Conservation (phyloP, 73 alveolate genomes). For the Uronychia binucleata region DNA sequence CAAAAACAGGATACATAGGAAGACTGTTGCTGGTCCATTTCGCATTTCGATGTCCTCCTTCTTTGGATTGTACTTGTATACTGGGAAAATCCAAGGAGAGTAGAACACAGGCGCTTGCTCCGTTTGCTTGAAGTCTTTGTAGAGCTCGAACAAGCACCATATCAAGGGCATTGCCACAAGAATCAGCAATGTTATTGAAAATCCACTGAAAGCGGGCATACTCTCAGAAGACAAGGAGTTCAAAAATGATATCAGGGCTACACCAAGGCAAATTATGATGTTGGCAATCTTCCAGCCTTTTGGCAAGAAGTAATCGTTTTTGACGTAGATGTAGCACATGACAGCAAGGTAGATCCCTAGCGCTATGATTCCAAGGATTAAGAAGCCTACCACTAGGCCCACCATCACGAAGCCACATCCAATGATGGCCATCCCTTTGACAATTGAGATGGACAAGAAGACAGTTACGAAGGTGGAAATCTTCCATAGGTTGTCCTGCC, state of each 20-base stretch:
- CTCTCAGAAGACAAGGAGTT: constrained; percentile 25
- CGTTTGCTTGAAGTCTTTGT: constrained; percentile 25
- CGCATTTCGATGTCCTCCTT: constrained; percentile 51
- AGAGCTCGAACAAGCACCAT: constrained; percentile 28
- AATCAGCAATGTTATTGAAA: constrained; percentile 48
- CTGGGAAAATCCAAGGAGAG: constrained; percentile 83
- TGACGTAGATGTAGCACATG: constrained; percentile 16
- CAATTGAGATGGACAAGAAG: neutral
- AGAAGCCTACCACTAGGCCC: constrained; percentile 39
- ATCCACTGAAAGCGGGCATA: constrained; percentile 51
- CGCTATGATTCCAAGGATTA: constrained; percentile 18
- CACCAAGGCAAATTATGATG: constrained; percentile 2
- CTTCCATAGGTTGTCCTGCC: constrained; percentile 57
- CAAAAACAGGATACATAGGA: constrained; percentile 17
- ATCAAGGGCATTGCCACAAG: constrained; percentile 27
- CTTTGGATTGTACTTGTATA: constrained; percentile 65
- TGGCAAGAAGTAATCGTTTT: constrained; percentile 35
- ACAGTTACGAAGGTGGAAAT: constrained; percentile 20
- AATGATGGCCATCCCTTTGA: constrained; percentile 43
- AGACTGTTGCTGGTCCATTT: constrained; percentile 36
- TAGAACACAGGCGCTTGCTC: constrained; percentile 65
- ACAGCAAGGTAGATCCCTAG: constrained; percentile 20
- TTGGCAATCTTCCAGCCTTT: constrained; percentile 31
- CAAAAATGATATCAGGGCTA: constrained; percentile 39
- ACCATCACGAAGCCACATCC: constrained; percentile 39